Conservation (phyloP, 208 protist genomes). For the Sergeia podlipaevii region DNA sequence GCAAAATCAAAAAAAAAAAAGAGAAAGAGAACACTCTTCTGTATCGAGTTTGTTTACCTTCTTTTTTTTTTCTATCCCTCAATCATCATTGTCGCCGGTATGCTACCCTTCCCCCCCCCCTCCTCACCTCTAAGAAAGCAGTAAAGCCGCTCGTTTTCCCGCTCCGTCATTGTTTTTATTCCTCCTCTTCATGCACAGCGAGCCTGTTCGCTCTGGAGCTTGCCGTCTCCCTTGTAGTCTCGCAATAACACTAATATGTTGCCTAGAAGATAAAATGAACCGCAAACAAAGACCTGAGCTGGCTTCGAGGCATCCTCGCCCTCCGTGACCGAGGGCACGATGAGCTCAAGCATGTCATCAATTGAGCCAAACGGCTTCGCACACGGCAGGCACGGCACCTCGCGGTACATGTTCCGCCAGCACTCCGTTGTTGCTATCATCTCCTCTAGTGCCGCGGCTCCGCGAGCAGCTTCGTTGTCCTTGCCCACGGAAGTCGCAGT, state of each 20-base stretch:
- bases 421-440: slow-evolving; percentile 32
- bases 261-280: slow-evolving; percentile 84
- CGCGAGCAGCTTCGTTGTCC: slow-evolving; percentile 21
- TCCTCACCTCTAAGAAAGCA: too few relatives aligned
- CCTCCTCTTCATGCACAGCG: neutral
- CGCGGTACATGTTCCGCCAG: slow-evolving; percentile 68
- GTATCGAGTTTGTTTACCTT: too few relatives aligned
- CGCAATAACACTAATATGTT: slow-evolving; percentile 57
- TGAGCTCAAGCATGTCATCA: slow-evolving; percentile 60
- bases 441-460: slow-evolving; percentile 18
- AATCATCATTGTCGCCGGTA: too few relatives aligned
- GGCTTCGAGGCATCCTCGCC: slow-evolving; percentile 57
- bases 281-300: slow-evolving; percentile 73
- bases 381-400: slow-evolving; percentile 62
- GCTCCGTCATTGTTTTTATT: too few relatives aligned
- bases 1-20: slow-evolving; percentile 16
- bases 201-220: neutral
- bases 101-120: too few relatives aligned
- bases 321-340: slow-evolving; percentile 35
- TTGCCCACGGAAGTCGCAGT: slow-evolving; percentile 5
- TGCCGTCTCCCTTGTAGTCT: slow-evolving; percentile 10
- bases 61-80: too few relatives aligned
- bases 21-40: too few relatives aligned
- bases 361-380: slow-evolving; percentile 36
- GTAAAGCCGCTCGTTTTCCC: too few relatives aligned